A percentile compares a stretch with the other conserved stretches of the same genome.
Conservation (phyloP, 257 asterid genomes). For the Solanum paucissectum region DNA sequence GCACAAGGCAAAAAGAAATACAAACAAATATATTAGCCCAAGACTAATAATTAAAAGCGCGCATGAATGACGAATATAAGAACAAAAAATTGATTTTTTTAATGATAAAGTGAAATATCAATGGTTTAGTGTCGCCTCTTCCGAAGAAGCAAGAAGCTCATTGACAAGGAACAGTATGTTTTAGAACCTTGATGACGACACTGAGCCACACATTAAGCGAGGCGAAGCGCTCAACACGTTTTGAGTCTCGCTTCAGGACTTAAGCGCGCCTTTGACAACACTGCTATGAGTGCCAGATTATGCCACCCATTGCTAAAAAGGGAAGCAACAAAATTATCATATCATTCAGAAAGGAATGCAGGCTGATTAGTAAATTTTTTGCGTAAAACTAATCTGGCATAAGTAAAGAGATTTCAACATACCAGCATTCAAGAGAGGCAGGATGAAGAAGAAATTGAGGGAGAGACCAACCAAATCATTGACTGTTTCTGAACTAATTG, state of each 20-base stretch:
- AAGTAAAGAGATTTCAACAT: not conserved
- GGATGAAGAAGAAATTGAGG: conserved; percentile 80
- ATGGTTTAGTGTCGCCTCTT: not conserved
- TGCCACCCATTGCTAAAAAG: not conserved
- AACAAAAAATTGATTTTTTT: no score
- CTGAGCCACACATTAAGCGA: not conserved
- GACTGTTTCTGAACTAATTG: conserved; percentile 74
- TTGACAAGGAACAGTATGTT: not conserved
- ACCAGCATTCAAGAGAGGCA: conserved; percentile 76
- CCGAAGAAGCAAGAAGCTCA: not conserved
- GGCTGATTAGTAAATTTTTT: not conserved
- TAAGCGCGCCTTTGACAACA: not conserved
- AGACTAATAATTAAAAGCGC: not conserved
- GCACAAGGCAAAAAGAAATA: not conserved
- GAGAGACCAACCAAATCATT: conserved; percentile 67
- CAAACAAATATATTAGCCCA: not conserved
- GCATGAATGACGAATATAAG: not conserved
- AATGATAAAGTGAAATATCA: not conserved
- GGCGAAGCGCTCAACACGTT: not conserved
- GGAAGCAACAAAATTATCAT: not conserved
- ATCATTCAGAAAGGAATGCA: not conserved
- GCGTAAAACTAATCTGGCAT: not conserved
- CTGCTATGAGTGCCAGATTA: not conserved
- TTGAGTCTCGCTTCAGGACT: not conserved
- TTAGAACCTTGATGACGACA: not conserved